Conservation (phyloP, 805 yeast species). For the Ogataea neopini region DNA sequence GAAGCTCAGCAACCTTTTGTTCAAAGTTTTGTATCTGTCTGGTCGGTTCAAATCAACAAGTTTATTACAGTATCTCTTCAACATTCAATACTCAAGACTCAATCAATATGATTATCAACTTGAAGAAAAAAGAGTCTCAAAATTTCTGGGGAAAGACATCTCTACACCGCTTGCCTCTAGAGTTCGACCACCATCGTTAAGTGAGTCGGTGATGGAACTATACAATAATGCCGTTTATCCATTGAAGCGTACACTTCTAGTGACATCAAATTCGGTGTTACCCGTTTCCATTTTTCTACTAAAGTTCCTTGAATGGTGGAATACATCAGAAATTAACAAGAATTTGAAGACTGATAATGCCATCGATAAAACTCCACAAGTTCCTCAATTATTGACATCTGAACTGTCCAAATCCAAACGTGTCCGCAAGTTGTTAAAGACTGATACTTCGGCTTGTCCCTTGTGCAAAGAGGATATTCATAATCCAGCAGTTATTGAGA, state of each 20-base stretch:
- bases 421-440: conserved; percentile 22
- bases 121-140: conserved; percentile 31
- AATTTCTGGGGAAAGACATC: conserved; percentile 13
- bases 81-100: conserved; percentile 65
- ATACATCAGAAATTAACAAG: conserved; percentile 65
- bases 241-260: conserved; percentile 26
- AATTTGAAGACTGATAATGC: conserved; percentile 49
- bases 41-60: conserved; percentile 66
- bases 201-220: conserved; percentile 35
- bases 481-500: conserved; percentile 86
- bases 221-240: conserved; percentile 23
- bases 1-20: conserved; percentile 51
- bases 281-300: conserved; percentile 81
- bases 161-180: conserved; percentile 26
- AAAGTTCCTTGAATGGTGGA: conserved; percentile 94
- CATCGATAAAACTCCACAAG: conserved; percentile 16
- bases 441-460: conserved; percentile 53
- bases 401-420: conserved; percentile 15
- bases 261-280: conserved; percentile 48
- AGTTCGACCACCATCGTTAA: conserved; percentile 43
- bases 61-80: conserved; percentile 58
- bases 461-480: conserved; percentile 63
- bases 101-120: conserved; percentile 50
- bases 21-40: conserved; percentile 65
- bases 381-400: conserved; percentile 34